Percentiles rank a stretch among this genome's conserved stretches.
Evolutionary conservation across 306 rosid species (phyloP).

Genomic region (Herpetospermum pedunculosum): DNA sequence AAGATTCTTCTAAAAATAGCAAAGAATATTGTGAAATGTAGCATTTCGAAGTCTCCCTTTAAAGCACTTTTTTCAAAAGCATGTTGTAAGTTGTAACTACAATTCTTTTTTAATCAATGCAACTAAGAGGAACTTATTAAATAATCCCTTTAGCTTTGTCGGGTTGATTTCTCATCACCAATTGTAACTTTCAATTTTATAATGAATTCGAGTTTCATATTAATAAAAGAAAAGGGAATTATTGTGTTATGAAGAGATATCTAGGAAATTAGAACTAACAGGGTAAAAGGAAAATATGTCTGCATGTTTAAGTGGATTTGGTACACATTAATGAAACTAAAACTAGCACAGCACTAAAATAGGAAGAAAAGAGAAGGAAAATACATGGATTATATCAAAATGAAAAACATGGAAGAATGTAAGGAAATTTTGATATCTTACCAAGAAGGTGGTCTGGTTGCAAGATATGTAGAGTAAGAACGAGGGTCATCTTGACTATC

Average conservation of each 20-base stretch:
- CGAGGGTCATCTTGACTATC: constrained; percentile 32
- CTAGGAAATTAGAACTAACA: neutral
- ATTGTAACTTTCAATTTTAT: neutral
- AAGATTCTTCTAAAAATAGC: neutral
- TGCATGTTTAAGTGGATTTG: neutral
- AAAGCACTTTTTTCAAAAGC: neutral
- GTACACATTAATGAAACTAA: neutral
- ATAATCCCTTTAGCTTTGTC: neutral
- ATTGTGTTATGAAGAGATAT: neutral
- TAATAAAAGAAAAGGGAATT: neutral
- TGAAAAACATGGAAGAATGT: neutral
- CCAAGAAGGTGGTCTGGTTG: constrained; percentile 80
- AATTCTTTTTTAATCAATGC: neutral
- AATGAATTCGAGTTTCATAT: neutral
- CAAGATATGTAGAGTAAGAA: constrained; percentile 60
- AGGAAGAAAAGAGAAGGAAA: neutral
- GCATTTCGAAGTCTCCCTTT: neutral
- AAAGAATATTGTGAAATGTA: neutral
- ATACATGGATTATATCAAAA: neutral
- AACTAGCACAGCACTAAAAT: neutral
- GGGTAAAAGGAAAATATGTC: neutral
- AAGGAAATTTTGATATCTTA: constrained; percentile 25
- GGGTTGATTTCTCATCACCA: neutral
- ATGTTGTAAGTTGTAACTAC: neutral
- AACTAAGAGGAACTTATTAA: neutral